Evolutionary conservation across 352 stramenopile species (phyloP), one percentile per base, ranked within the genome.

Genomic region (Phytophthora litchii): DNA sequence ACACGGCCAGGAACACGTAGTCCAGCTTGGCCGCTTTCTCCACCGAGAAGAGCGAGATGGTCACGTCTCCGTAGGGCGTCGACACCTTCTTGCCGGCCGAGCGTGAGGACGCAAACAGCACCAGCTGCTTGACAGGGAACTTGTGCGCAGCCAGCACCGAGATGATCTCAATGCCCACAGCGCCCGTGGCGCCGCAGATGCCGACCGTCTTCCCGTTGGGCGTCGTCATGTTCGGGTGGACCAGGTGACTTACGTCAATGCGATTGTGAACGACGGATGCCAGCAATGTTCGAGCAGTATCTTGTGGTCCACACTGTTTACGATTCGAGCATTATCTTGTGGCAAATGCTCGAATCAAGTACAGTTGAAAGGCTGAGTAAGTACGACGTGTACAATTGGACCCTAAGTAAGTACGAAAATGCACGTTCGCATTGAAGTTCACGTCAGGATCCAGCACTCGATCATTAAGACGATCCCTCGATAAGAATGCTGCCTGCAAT

Each of bases 151-250:
- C 72, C 44, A 99, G 80, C 64, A 96, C 92, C 23, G 83, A 80
- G 41, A 98, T 86, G 76, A 99, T 97, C 83, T 99, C 97, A 55
- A 98, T 94, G 27, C 97, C 97, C 9, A 99, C 97, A 17, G 97
- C 97, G 52, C 97, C 96, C 14, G 95, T 93, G 14, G 82, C 83
- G 56, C 84, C 83, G 67, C 84, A 91, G 61, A 94, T 92, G 41
- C 82, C 83, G 16, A 95, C 73, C 23, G 64, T 88, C 70, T 90
- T 91, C 9, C 81, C 83, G 36, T 51, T 74, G 14, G 67, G 66
- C 25, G 70, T 86, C 51, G 74, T 85, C 75, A 84, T 89, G 23
- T 6, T 41, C 25, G 16, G 23, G 23, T 27, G 23, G 23, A n/a
- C n/a, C n/a, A n/a, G n/a, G n/a, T n/a, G n/a, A n/a, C n/a, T n/a